Evolutionary conservation across 2,329 filamentous ascomycete species (phyloP).

Genomic region (Chalaropsis ovoidea): DNA sequence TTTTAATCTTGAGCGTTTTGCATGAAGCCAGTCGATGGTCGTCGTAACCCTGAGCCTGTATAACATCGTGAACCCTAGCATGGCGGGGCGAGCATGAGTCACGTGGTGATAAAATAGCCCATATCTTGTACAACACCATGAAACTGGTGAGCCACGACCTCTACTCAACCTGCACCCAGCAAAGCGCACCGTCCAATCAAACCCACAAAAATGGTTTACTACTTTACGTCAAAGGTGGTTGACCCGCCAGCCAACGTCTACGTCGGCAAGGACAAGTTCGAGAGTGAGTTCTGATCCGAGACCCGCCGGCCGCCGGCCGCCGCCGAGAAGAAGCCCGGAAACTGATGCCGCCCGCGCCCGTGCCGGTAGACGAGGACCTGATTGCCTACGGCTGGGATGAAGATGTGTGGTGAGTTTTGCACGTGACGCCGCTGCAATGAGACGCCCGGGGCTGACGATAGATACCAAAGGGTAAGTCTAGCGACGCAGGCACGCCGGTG

Average conservation of each 20-base stretch:
- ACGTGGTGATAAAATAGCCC: constrained; percentile 14
- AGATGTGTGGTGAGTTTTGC: constrained; percentile 68
- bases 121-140: constrained; percentile 13
- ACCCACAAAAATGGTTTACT: constrained; percentile 67
- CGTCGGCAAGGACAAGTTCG: constrained; percentile 97
- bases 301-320: background rate
- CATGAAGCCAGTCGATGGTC: background rate
- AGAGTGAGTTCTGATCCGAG: constrained; percentile 55
- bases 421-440: background rate
- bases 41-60: too few relatives aligned
- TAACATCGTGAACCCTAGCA: background rate
- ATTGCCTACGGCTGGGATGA: constrained; percentile 92
- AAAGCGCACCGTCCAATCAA: background rate
- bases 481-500: background rate
- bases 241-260: constrained; percentile 80
- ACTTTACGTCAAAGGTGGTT: constrained; percentile 81
- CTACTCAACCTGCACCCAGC: background rate
- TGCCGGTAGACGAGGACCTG: constrained; percentile 72
- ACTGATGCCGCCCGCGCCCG: constrained; percentile 9
- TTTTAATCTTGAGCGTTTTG: background rate
- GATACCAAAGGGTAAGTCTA: background rate
- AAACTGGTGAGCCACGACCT: background rate
- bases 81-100: background rate
- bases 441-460: background rate
- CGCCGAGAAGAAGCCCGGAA: background rate